Conservation (phyloP, 257 asterid genomes). For the Verbena officinalis region DNA sequence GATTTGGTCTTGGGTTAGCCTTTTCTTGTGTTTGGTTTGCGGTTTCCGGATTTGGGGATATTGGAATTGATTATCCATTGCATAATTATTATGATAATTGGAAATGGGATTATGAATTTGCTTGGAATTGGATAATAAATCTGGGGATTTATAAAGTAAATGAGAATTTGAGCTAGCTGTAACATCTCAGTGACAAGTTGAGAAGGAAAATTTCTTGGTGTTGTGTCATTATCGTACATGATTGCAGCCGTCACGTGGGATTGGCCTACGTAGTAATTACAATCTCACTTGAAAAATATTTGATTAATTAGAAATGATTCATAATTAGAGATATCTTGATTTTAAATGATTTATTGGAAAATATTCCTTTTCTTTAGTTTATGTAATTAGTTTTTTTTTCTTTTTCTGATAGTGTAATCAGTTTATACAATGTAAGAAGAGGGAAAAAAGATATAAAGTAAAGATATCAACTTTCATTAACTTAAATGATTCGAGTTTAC, state of each 20-base stretch:
- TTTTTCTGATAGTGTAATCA: too few species aligned
- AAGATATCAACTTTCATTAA: too few species aligned
- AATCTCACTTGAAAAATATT: constrained; percentile 9
- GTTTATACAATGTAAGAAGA: too few species aligned
- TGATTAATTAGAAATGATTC: background rate
- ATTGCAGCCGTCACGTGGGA: constrained; percentile 45
- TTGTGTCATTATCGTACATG: constrained; percentile 51
- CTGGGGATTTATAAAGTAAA: constrained; percentile 11
- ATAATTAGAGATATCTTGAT: background rate
- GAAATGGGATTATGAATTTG: background rate
- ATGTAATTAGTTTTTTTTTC: too few species aligned
- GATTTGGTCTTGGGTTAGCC: constrained; percentile 59
- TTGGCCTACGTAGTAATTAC: constrained; percentile 45
- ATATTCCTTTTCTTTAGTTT: too few species aligned
- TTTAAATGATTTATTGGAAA: too few species aligned
- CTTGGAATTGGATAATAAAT: background rate
- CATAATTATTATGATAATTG: background rate
- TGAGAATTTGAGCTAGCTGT: background rate
- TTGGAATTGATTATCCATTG: constrained; percentile 32
- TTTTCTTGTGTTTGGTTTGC: constrained; percentile 47
- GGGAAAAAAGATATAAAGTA: too few species aligned
- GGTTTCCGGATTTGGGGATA: constrained; percentile 29
- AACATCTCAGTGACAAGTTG: constrained; percentile 17
- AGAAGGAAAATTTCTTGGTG: constrained; percentile 34
- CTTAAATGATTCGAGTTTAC: too few species aligned